Conservation (phyloP, 2,329 filamentous ascomycete species). For the Fusarium tuaranense region DNA sequence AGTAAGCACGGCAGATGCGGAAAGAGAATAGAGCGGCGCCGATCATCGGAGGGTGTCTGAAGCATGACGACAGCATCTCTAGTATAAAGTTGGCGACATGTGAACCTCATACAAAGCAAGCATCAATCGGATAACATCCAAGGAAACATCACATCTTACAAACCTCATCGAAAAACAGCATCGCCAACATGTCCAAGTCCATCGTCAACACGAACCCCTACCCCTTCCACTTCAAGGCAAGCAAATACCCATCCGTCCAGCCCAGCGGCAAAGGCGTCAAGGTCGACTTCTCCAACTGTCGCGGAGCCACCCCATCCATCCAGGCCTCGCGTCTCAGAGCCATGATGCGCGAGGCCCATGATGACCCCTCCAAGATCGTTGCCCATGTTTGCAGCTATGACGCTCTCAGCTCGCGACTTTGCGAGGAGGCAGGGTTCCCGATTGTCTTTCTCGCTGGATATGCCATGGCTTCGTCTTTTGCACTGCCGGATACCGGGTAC, state of each 20-base stretch:
- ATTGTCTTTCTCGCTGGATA: constrained; percentile 59
- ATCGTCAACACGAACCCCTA: constrained; percentile 17
- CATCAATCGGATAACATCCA: background rate
- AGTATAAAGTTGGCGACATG: constrained; percentile 9
- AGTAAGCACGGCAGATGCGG: background rate
- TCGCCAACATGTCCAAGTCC: constrained; percentile 26
- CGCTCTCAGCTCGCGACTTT: constrained; percentile 55
- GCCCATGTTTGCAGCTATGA: constrained; percentile 58
- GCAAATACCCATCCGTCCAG: constrained; percentile 7
- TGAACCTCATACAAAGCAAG: background rate
- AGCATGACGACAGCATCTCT: background rate
- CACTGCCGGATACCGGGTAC: constrained; percentile 61
- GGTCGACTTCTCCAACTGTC: constrained; percentile 43
- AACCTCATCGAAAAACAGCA: background rate
- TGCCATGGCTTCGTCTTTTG: constrained; percentile 53
- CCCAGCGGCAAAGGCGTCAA: constrained; percentile 11
- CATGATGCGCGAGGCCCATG: constrained; percentile 54
- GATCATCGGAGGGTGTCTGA: background rate
- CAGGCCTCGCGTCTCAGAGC: constrained; percentile 53
- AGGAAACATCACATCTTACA: background rate
- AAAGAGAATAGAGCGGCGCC: too few relatives aligned
- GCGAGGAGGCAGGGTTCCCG: constrained; percentile 60
- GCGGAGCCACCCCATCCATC: constrained; percentile 51
- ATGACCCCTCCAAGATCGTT: constrained; percentile 56
- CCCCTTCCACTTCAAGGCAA: constrained; percentile 23